phyloP scores from a whole-genome alignment of 805 yeast species.

The Pichia nakasei region DNA sequence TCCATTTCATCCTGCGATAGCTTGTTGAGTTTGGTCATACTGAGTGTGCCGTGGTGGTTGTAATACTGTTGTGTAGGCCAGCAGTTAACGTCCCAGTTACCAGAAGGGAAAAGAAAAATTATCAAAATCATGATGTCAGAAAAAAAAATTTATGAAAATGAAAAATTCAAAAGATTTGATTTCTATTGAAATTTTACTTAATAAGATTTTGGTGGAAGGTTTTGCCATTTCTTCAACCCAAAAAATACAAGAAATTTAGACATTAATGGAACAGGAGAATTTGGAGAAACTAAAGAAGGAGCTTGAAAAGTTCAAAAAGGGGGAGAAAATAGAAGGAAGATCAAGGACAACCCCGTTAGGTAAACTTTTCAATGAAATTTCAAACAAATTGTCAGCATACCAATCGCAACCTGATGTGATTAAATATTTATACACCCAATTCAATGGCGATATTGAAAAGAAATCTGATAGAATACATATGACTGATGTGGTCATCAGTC shows the following conservation, averaged over 20 bases:
- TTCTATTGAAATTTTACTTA: no score
- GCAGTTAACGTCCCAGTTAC: no score
- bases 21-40: conserved; percentile 21
- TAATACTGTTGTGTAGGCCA: no score
- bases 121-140: no score
- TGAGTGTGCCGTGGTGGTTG: no score
- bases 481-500: conserved; percentile 25
- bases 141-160: no score
- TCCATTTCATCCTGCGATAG: conserved; percentile 72
- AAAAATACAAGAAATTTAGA: no score
- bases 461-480: background rate
- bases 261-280: background rate
- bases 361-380: conserved; percentile 22
- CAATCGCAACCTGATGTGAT: conserved; percentile 4
- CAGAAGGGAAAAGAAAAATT: no score
- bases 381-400: conserved; percentile 12
- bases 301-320: conserved; percentile 18
- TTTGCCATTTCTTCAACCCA: no score
- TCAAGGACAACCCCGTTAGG: conserved; percentile 26
- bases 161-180: no score
- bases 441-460: background rate
- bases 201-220: no score
- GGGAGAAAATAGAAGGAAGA: conserved; percentile 16
- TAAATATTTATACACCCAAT: conserved; percentile 4
- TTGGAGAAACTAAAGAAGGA: conserved; percentile 12